Percentiles rank a stretch among this genome's conserved stretches.
Conservation (phyloP, 2,329 filamentous ascomycete genomes). For the Clarireedia paspali region DNA sequence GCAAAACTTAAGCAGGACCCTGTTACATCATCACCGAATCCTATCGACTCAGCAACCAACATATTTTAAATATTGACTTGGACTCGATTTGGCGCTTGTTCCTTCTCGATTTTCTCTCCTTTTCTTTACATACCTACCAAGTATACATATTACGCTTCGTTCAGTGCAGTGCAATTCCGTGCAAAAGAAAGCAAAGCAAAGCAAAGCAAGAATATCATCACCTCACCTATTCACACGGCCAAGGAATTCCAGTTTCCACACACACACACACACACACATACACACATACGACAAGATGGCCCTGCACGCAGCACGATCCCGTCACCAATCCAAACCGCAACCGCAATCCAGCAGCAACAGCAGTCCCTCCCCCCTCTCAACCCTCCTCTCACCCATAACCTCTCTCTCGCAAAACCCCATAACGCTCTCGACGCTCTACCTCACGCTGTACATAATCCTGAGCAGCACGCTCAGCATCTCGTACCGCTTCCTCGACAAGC, state of each 20-base stretch:
- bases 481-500: constrained; percentile 14
- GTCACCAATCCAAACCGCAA: constrained; percentile 2
- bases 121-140: no score
- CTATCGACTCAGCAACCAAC: no score
- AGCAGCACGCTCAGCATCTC: constrained; percentile 11
- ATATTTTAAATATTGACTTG: no score
- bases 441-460: constrained; percentile 16
- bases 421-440: constrained; percentile 15
- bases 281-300: constrained; percentile 7
- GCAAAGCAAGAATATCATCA: not conserved
- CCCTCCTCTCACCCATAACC: constrained; percentile 11
- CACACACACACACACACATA: not conserved
- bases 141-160: no score
- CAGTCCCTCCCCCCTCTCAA: constrained; percentile 12
- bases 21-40: no score
- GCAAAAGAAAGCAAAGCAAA: no score
- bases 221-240: not conserved
- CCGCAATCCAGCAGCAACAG: not conserved
- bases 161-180: no score
- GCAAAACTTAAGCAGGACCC: no score
- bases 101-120: no score
- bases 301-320: constrained; percentile 6
- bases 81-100: no score
- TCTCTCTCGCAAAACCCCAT: constrained; percentile 12
- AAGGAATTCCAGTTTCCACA: not conserved